These are phyloP conservation scores for Mucor circinelloides DNA, from an alignment of 371 early-diverging fungal genomes.

Conservation along the genomic window DNA sequence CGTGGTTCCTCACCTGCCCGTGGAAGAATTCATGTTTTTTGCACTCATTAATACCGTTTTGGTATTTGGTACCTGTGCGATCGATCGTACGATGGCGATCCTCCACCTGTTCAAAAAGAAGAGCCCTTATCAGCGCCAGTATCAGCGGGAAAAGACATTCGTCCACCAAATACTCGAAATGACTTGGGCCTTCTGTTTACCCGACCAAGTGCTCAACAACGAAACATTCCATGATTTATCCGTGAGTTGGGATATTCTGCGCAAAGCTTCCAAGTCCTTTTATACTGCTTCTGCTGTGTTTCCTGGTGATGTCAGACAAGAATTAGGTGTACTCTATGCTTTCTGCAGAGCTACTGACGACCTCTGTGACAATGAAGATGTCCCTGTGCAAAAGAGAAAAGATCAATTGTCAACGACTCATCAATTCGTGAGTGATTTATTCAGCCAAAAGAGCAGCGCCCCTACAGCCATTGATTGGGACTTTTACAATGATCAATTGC, in stretches of 20 bases:
- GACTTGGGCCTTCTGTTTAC: constrained; percentile 29
- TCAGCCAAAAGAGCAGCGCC: constrained; percentile 19
- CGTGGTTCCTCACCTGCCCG: constrained; percentile 49
- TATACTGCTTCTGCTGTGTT: constrained; percentile 56
- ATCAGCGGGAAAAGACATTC: not conserved
- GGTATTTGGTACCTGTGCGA: constrained; percentile 62
- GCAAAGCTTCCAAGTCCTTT: constrained; percentile 57
- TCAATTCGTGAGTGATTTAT: constrained; percentile 33
- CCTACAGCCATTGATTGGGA: constrained; percentile 32
- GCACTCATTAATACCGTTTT: constrained; percentile 55
- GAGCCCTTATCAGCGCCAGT: not conserved
- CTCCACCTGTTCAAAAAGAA: constrained; percentile 24
- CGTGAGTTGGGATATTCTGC: constrained; percentile 35
- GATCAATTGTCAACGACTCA: constrained; percentile 26
- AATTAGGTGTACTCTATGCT: constrained; percentile 58
- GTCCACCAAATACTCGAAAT: constrained; percentile 12
- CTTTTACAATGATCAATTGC: constrained; percentile 20
- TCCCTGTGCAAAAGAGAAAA: constrained; percentile 27
- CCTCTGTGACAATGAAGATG: constrained; percentile 49
- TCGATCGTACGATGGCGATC: constrained; percentile 54
- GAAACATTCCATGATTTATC: constrained; percentile 29
- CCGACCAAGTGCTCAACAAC: constrained; percentile 30
- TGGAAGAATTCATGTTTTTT: constrained; percentile 70
- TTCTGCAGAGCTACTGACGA: constrained; percentile 70
- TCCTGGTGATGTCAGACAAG: constrained; percentile 50